These are phyloP conservation scores for Aspergillus ochraceoroseus DNA, from an alignment of 2,329 filamentous ascomycete genomes.

Conservation along the genomic window DNA sequence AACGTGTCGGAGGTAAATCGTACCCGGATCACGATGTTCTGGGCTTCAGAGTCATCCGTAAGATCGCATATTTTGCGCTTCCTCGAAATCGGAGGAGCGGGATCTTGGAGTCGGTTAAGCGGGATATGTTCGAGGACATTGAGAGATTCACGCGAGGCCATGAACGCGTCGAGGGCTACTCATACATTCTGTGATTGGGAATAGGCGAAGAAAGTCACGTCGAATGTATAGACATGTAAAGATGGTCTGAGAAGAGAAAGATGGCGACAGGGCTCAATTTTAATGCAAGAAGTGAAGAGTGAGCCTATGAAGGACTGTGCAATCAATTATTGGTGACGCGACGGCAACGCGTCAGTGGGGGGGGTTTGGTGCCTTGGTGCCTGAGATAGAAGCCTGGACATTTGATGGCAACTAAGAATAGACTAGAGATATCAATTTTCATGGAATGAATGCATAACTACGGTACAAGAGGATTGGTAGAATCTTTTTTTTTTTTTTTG, in stretches of 20 bases:
- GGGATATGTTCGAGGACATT: conserved; percentile 34
- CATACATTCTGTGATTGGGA: conserved; percentile 13
- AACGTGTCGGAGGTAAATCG: no score
- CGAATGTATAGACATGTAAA: no score
- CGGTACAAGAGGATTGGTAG: no score
- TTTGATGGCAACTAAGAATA: no score
- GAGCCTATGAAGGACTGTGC: neutral
- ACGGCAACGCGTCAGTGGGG: conserved; percentile 26
- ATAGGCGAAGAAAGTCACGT: neutral
- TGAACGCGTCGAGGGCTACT: conserved; percentile 28
- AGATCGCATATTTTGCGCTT: conserved; percentile 33
- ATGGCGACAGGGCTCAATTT: no score
- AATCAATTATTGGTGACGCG: conserved; percentile 12
- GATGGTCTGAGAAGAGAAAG: no score
- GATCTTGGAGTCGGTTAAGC: conserved; percentile 30
- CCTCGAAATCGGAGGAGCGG: conserved; percentile 26
- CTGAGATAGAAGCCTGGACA: conserved; percentile 5
- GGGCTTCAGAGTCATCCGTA: conserved; percentile 17
- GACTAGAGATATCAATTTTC: no score
- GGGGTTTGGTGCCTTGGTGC: conserved; percentile 10
- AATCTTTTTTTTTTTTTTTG: no score
- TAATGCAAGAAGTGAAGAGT: neutral
- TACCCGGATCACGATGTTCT: conserved; percentile 35
- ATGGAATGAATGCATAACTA: no score
- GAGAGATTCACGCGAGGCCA: conserved; percentile 34